Conservation (phyloP, 306 rosid species). For the Prosopis cineraria region DNA sequence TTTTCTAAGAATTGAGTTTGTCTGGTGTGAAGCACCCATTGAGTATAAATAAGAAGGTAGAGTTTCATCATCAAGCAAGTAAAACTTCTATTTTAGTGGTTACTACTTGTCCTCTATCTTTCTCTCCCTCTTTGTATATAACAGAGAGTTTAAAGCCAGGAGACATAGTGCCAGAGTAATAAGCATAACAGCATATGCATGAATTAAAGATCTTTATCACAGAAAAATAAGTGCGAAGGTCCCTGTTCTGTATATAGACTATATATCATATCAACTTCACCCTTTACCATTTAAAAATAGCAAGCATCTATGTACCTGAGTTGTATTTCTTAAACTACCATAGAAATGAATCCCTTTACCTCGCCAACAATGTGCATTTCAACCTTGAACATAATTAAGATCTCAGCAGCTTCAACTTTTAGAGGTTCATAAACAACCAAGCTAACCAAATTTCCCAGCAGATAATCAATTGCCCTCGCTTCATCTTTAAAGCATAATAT, state of each 20-base stretch:
- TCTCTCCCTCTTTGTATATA: constrained; percentile 4
- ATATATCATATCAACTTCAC: neutral
- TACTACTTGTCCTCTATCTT: constrained; percentile 14
- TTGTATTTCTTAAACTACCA: neutral
- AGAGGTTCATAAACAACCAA: constrained; percentile 5
- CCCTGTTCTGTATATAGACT: neutral
- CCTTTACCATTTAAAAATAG: neutral
- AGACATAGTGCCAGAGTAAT: constrained; percentile 11
- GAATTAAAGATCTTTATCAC: neutral
- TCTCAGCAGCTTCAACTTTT: neutral
- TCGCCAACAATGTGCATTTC: neutral
- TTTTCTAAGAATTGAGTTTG: neutral
- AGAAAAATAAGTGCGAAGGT: neutral
- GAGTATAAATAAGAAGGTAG: neutral
- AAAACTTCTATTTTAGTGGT: constrained; percentile 20
- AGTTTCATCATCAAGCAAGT: constrained; percentile 5
- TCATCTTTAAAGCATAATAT: constrained; percentile 20
- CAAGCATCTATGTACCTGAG: neutral
- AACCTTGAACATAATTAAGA: neutral
- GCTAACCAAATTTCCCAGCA: neutral
- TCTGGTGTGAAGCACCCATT: neutral
- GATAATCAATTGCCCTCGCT: neutral
- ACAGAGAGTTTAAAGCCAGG: neutral
- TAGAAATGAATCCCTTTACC: neutral
- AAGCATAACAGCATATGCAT: neutral